Evolutionary conservation across 805 yeast species (phyloP), one percentile per base, ranked within the genome.

Genomic region (Ogataea ramenticola): DNA sequence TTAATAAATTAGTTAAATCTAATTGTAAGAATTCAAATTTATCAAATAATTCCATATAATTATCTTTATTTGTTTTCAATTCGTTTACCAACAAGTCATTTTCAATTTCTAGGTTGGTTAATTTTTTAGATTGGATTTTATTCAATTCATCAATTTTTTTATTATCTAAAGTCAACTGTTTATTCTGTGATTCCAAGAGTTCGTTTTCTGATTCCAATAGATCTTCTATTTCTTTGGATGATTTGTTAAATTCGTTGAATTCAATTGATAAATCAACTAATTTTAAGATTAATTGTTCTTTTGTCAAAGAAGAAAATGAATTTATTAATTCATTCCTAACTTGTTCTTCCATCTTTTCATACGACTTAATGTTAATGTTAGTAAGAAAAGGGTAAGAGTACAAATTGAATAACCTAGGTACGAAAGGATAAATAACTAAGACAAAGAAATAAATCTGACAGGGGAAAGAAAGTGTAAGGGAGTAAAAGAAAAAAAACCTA

Each of bases 191-290:
- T 26, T 48, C 50, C 15, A 60, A 51, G 4, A 52, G 61, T 38
- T 60, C 61, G 19, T 71, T 56, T 45, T 71, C 75, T n/a, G 61
- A 65, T 46, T 71, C 75, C 36, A 70, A 56, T 1, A 72, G 73
- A 40, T 58, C 68, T 44, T 71, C 76, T 29, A 71, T 55, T 38
- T 70, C 75, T 42, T 61, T 66, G 45, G 71, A 65, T 4, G 71
- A 65, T 34, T 66, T 71, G 46, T 68, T 73, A 46, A 70, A 71
- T 46, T 70, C 75, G 20, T 50, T 45, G 22, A 68, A 54, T 42
- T 67, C 72, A 19, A 47, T 52, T 44, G 70, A 74, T 16, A 70
- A 57, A 39, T 65, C 68, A 6, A 62, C 27, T 35, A 68, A 57
- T 35, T 65, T 57, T 36, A 52, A 53, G n/a, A 57, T 42, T 5